Evolutionary conservation across 371 early-diverging fungal genomes (phyloP), one percentile per base, ranked within the genome.

Genomic region (Lichtheimia corymbifera): DNA sequence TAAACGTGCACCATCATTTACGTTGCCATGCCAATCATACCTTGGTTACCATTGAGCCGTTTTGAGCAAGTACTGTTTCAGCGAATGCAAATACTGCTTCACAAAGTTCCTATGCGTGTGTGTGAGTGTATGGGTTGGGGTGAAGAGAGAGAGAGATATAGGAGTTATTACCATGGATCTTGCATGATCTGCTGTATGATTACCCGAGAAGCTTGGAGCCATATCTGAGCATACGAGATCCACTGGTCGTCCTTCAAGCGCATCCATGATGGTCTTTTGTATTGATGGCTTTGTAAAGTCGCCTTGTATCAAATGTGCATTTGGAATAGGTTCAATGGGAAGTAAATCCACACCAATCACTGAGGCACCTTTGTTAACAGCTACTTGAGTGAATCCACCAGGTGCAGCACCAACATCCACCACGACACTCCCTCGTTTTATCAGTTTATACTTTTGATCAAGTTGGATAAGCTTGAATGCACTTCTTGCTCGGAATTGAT

Each of bases 301-400:
- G 52, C 92, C 92, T 58, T 84, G 76, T 6, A 92, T 61, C 18
- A 91, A 59, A 24, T 76, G 70, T 7, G 83, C 92, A 4, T 85
- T 84, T 2, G 77, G 73, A 18, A 94, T 79, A 2, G 90, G 87
- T 14, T 83, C 86, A 58, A 91, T 89, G 12, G 85, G 80, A n/a
- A 91, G 68, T 24, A 92, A 55, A 63, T 94, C 94, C 5, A 94
- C 73, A 3, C 89, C 88, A 49, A 91, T 73, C 2, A 91, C 84
- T 2, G 20, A 57, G 15, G 66, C 55, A 1, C 71, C 71, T 28
- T 66, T 70, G 47, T 73, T 72, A 1, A 83, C 82, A 6, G 85
- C 80, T n/a, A 94, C 93, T 71, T 96, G 96, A 62, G 91, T 84
- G 97, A 97, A 97, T 17, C 96, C 93, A 18, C 97, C 97, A 0